Conservation (phyloP, 73 alveolate genomes). For the Stentor coeruleus region DNA sequence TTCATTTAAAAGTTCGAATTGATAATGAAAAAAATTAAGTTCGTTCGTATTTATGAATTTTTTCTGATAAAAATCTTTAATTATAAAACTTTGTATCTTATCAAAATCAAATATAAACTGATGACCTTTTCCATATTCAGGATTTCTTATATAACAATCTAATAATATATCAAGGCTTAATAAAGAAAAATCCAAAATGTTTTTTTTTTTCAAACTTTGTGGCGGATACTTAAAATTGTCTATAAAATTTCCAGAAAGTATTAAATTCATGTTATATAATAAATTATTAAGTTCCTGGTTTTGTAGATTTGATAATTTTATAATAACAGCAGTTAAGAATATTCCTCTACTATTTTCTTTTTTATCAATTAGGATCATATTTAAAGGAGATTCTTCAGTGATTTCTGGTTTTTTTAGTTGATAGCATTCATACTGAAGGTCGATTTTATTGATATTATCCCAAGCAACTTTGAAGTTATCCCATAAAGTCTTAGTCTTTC, state of each 20-base stretch:
- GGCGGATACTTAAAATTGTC: background rate
- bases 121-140: background rate
- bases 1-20: no score
- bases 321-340: background rate
- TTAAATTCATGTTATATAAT: no score
- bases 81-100: background rate
- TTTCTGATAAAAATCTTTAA: background rate
- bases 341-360: background rate
- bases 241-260: no score
- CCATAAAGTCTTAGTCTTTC: background rate
- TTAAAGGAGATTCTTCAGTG: background rate
- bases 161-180: no score
- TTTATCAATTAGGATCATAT: no score
- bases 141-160: background rate
- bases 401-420: background rate
- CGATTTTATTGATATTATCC: background rate
- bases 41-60: no score
- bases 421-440: background rate
- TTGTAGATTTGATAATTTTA: background rate
- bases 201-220: background rate
- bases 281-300: background rate
- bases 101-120: background rate
- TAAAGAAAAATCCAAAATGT: background rate
- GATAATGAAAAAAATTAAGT: no score
- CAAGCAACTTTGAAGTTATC: background rate